These are phyloP conservation scores for Cutaneotrichosporon sp. DNA, from an alignment of 1,284 basidiomycete species.

Conservation along the genomic window DNA sequence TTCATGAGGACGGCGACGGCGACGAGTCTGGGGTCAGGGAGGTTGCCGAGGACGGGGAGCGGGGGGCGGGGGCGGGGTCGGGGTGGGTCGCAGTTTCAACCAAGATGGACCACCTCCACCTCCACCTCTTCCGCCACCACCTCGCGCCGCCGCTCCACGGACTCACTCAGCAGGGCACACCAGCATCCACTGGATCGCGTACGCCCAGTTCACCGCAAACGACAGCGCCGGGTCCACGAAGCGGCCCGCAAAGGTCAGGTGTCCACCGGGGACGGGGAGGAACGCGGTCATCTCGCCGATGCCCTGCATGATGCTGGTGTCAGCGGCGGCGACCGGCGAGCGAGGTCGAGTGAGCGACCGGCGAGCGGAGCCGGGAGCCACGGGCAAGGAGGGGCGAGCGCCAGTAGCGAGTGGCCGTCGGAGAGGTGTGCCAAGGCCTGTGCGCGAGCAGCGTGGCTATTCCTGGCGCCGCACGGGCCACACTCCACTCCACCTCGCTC, in stretches of 20 bases:
- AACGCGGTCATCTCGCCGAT: slow-evolving; percentile 55
- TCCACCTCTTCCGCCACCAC: no score
- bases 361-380: no score
- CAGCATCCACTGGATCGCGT: slow-evolving; percentile 69
- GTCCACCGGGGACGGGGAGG: slow-evolving; percentile 62
- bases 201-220: slow-evolving; percentile 81
- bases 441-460: no score
- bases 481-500: no score
- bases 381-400: no score
- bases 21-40: slow-evolving; percentile 54
- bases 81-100: no score
- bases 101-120: no score
- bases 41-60: neutral
- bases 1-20: slow-evolving; percentile 74
- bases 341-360: neutral
- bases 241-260: slow-evolving; percentile 70
- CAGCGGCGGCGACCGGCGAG: no score
- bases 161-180: slow-evolving; percentile 69
- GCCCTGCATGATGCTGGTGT: slow-evolving; percentile 37
- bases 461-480: no score
- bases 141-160: no score
- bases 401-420: neutral
- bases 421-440: no score
- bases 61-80: no score
- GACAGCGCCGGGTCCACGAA: slow-evolving; percentile 67